These are phyloP conservation scores for Lyophyllum decastes DNA, from an alignment of 768 basidiomycete genomes.

Conservation along the genomic window DNA sequence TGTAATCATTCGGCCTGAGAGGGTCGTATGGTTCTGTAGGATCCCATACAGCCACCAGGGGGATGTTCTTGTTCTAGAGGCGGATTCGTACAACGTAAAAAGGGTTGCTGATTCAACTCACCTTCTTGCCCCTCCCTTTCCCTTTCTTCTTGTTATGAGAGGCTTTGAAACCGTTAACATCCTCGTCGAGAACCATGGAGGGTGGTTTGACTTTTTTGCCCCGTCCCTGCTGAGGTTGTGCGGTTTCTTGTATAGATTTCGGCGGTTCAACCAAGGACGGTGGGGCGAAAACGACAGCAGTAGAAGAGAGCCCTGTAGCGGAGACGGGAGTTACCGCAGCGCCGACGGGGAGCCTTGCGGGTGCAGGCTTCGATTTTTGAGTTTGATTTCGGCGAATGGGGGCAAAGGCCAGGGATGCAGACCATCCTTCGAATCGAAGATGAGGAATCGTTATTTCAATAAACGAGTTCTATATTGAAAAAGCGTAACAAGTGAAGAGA, in stretches of 20 bases:
- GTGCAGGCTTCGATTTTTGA: slow-evolving; percentile 58
- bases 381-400: slow-evolving; percentile 66
- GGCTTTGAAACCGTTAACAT: slow-evolving; percentile 80
- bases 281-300: slow-evolving; percentile 73
- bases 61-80: slow-evolving; percentile 60
- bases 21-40: slow-evolving; percentile 82
- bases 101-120: slow-evolving; percentile 22
- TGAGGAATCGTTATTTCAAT: slow-evolving; percentile 52
- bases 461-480: slow-evolving; percentile 52
- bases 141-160: slow-evolving; percentile 58
- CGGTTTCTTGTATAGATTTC: slow-evolving; percentile 24
- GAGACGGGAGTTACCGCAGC: slow-evolving; percentile 50
- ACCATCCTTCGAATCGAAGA: slow-evolving; percentile 68
- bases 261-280: slow-evolving; percentile 54
- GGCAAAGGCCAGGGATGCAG: slow-evolving; percentile 86
- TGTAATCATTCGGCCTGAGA: slow-evolving; percentile 83
- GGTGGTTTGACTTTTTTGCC: slow-evolving; percentile 90
- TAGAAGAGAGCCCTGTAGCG: slow-evolving; percentile 39
- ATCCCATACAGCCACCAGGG: slow-evolving; percentile 65
- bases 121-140: slow-evolving; percentile 65
- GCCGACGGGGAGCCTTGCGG: slow-evolving; percentile 59
- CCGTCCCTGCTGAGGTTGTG: slow-evolving; percentile 70
- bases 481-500: slow-evolving; percentile 50
- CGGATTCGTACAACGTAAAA: slow-evolving; percentile 1
- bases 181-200: slow-evolving; percentile 87